Base-by-base conservation (phyloP, 148 eudicot genomes). In the Euryodendron excelsum region DNA sequence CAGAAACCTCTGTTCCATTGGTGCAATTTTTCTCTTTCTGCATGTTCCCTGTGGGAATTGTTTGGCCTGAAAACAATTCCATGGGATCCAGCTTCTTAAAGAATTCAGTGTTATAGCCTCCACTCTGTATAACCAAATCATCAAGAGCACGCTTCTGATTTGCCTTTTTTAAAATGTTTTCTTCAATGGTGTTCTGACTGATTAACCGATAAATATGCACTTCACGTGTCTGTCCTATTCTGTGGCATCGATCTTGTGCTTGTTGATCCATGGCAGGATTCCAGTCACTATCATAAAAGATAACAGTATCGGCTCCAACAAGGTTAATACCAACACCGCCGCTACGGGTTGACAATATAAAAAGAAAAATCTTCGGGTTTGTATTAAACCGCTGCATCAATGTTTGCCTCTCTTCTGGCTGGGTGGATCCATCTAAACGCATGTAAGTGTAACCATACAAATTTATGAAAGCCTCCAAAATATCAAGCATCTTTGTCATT, bases 221-320 rank as follows among this genome's bases (percentile, higher is more conserved):
- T 88, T 96, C 99, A 59, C 98, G 98, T 48, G 99, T 96, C 86
- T 96, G 99, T 56, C 99, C 99, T 47, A 96, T 93, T 71, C 99
- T 91, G 78, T 96, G 99, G 86, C 98, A 93, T 66, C 99, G 89
- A 85, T 96, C 99, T 85, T 93, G 98, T 78, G 99, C 99, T 82
- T 96, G 99, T 85, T 88, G 94, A 85, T 96, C 99, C 99, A 96
- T 93, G 45, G 99, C 98, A 78, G 99, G 99, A 84, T 92, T 92
- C 97, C 97, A 92, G 78, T 92, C 97, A 85, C 97, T 89, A 73
- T 92, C 99, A 80, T 96, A 96, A 74, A 96, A 96, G 58, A 96
- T 96, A 20, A 96, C 99, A 13, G 99, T 96, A 78, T 96, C 99
- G 68, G 99, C 99, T 65, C 98, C 99, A 73, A 93, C 97, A 66